Conservation (phyloP, 768 basidiomycete genomes). For the Gymnopilus dilepis region DNA sequence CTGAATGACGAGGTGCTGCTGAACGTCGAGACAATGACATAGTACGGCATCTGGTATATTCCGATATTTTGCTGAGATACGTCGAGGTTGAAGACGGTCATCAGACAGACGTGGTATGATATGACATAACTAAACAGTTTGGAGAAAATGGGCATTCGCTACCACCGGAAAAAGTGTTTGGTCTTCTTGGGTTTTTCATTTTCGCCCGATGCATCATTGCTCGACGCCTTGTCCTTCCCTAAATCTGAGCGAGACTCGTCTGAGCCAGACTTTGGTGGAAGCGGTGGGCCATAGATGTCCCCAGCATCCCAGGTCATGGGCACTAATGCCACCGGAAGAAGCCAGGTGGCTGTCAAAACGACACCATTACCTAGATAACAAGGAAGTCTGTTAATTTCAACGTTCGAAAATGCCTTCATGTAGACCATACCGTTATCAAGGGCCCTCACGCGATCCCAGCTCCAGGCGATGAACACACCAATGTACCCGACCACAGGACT, state of each 20-base stretch:
- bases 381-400: background rate
- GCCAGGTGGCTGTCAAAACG: constrained; percentile 83
- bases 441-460: constrained; percentile 69
- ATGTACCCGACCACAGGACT: constrained; percentile 74
- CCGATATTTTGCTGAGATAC: background rate
- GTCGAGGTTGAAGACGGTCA: background rate
- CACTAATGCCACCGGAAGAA: constrained; percentile 75
- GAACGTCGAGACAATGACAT: too few relatives aligned
- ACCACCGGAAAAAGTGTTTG: constrained; percentile 32
- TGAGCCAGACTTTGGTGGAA: constrained; percentile 28
- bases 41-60: too few relatives aligned
- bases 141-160: too few relatives aligned
- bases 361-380: constrained; percentile 67
- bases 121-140: too few relatives aligned
- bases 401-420: constrained; percentile 1
- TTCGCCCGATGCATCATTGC: constrained; percentile 19
- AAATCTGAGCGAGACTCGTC: constrained; percentile 21
- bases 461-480: constrained; percentile 80
- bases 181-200: constrained; percentile 12
- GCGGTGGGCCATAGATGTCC: constrained; percentile 39
- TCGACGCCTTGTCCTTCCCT: constrained; percentile 8
- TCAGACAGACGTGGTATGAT: too few relatives aligned
- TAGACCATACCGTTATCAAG: constrained; percentile 64
- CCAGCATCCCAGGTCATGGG: constrained; percentile 77
- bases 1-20: background rate